Percentiles rank a stretch among this genome's conserved stretches.
Conservation (phyloP, 371 early-diverging fungal species). For the Phascolomyces articulosus region DNA sequence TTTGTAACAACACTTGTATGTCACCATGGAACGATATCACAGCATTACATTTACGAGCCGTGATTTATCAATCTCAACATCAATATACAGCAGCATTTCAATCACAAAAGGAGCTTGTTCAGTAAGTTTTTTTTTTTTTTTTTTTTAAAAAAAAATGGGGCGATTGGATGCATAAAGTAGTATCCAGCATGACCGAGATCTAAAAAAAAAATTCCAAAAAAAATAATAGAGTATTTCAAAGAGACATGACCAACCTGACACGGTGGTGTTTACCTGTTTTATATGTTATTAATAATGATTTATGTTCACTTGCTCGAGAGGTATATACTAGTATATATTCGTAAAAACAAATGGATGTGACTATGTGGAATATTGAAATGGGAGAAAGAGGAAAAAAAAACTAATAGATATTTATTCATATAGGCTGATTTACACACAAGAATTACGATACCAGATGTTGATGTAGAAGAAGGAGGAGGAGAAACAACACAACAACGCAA, state of each 20-base stretch:
- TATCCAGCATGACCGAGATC: no score
- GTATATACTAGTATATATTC: slow-evolving; percentile 16
- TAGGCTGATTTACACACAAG: slow-evolving; percentile 57
- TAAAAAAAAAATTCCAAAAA: neutral
- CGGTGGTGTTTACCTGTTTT: slow-evolving; percentile 59
- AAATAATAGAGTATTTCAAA: slow-evolving; percentile 43
- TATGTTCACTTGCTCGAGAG: slow-evolving; percentile 46
- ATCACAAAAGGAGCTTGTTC: slow-evolving; percentile 54
- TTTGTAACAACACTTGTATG: slow-evolving; percentile 28
- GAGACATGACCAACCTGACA: slow-evolving; percentile 39
- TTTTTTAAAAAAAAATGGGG: no score
- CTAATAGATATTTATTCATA: neutral
- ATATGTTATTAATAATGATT: slow-evolving; percentile 60
- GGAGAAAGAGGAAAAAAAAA: no score
- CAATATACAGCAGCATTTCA: slow-evolving; percentile 57
- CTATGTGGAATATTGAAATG: no score
- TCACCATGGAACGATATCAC: slow-evolving; percentile 60
- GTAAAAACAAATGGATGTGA: neutral
- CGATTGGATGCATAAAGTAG: no score
- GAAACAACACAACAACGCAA: slow-evolving; percentile 38
- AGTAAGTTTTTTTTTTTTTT: slow-evolving; percentile 35
- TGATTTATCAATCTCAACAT: slow-evolving; percentile 28
- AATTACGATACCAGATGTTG: neutral
- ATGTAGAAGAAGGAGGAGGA: slow-evolving; percentile 21
- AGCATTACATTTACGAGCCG: slow-evolving; percentile 46